Conservation (phyloP, 2,329 filamentous ascomycete species). For the Cladosporium sp. region DNA sequence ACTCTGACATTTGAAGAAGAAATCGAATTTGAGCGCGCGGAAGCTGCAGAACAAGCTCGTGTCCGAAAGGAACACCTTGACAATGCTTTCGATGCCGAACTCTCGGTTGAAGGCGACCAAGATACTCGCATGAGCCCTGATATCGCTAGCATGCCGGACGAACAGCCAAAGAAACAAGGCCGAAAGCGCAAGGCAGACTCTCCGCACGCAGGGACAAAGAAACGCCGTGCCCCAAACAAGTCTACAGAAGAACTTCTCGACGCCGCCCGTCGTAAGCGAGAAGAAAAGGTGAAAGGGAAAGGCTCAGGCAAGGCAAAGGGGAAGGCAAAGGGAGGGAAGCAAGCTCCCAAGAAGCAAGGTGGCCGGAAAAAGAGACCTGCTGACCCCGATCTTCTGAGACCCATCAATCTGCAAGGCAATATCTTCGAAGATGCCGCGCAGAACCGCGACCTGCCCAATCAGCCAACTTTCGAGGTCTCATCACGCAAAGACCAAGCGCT, state of each 20-base stretch:
- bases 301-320: background rate
- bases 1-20: conserved; percentile 18
- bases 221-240: background rate
- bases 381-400: background rate
- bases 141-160: background rate
- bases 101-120: background rate
- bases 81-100: background rate
- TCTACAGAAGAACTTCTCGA: background rate
- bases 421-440: conserved; percentile 23
- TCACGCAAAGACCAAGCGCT: conserved; percentile 30
- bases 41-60: conserved; percentile 17
- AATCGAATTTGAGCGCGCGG: conserved; percentile 20
- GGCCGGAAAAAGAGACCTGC: background rate
- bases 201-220: background rate
- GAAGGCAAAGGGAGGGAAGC: background rate
- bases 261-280: background rate
- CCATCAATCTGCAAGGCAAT: conserved; percentile 15
- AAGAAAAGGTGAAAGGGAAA: background rate
- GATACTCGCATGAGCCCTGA: background rate
- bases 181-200: background rate
- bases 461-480: conserved; percentile 19
- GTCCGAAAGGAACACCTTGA: background rate
- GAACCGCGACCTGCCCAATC: conserved; percentile 15
- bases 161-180: background rate
- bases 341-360: background rate